phyloP scores from a whole-genome alignment of 2,329 filamentous ascomycete genomes.

The Sphaerostilbella broomeana region DNA sequence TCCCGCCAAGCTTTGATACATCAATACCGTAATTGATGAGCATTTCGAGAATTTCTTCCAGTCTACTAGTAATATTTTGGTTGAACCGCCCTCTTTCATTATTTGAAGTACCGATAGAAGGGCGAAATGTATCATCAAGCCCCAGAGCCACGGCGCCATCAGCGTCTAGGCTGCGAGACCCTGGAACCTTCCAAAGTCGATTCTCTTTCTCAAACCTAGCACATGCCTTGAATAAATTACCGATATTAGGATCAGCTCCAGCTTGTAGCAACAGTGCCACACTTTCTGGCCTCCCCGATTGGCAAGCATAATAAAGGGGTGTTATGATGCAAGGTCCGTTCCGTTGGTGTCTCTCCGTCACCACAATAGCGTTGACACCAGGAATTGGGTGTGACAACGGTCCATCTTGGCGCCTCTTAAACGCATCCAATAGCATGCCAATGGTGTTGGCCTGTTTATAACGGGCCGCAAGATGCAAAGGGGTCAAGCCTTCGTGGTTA shows the following conservation, averaged over 20 bases:
- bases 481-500: slow-evolving; percentile 29
- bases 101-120: too few species aligned
- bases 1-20: not conserved
- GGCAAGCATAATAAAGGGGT: slow-evolving; percentile 20
- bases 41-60: slow-evolving; percentile 21
- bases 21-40: slow-evolving; percentile 15
- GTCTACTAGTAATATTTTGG: slow-evolving; percentile 9
- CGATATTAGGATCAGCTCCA: slow-evolving; percentile 11
- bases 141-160: not conserved
- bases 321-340: too few species aligned
- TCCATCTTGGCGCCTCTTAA: not conserved
- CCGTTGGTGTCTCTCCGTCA: too few species aligned
- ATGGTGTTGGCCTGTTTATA: slow-evolving; percentile 26
- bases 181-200: not conserved
- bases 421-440: slow-evolving; percentile 20
- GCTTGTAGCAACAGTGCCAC: slow-evolving; percentile 19
- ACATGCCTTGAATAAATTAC: slow-evolving; percentile 11
- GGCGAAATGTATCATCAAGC: not conserved
- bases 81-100: too few species aligned
- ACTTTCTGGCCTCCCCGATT: slow-evolving; percentile 16
- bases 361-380: too few species aligned
- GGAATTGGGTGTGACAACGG: not conserved
- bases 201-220: slow-evolving; percentile 12
- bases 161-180: too few species aligned
- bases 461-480: slow-evolving; percentile 34